Evolutionary conservation across 495 filamentous ascomycete genomes (phyloP), one percentile per base, ranked within the genome.

Genomic region (Lophium mytilinum): DNA sequence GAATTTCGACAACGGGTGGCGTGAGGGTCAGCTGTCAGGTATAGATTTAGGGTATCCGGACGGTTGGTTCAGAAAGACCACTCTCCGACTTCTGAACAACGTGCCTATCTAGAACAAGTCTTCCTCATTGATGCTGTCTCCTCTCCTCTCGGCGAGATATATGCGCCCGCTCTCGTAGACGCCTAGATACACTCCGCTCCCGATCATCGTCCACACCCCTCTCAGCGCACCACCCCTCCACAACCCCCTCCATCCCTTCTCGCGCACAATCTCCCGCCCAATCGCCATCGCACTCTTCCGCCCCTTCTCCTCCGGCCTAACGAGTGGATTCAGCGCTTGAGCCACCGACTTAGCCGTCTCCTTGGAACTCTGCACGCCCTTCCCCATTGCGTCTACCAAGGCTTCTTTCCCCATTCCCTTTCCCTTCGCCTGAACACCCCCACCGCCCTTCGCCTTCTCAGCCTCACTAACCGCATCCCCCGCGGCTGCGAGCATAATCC

Each of bases 161-260:
- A 84, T 72, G 61, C 89, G 78, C 24, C 85, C 85, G 53, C 82
- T 83, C 69, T 96, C 89, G 72, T 95, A 95, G 17, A 86, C 82
- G 15, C 89, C 85, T 10, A 96, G 74, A 77, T 95, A 95, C 33
- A 95, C 68, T 8, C 91, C 88, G 61, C 86, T 82, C 7, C 89
- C 86, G 12, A 93, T 55, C 11, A 86, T 82, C 24, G 90, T 90
- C 90, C 90, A 95, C 2, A 78, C 76, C n/a, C 78, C 79, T 50
- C 91, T 80, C 61, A 95, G 72, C 10, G 73, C 71, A 1, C 84
- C 88, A n/a, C 90, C 90, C 34, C 83, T 77, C 60, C 90, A 94
- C 17, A 96, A 66, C 0, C 90, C 89, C 47, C 72, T 77, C 14
- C 87, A 52, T 4, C 90, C 91, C 41, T 83, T 79, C 43, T 85